Conservation (phyloP, 805 yeast species). For the Sporopachydermia quercuum region DNA sequence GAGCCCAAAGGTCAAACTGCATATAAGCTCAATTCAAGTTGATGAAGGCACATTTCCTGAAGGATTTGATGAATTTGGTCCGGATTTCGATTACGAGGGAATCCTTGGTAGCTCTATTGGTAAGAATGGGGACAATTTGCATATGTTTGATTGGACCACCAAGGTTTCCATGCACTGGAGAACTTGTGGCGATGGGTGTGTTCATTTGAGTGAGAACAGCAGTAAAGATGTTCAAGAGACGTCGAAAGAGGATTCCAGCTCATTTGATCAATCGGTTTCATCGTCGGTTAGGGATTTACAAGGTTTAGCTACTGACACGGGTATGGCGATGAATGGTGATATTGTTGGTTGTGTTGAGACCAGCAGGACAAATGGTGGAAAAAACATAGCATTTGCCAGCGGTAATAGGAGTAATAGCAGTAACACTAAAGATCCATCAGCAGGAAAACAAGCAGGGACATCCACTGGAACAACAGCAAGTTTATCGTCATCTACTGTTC, state of each 20-base stretch:
- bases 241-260: too few species aligned
- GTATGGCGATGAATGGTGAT: neutral
- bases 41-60: neutral
- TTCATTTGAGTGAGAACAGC: neutral
- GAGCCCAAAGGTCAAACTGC: neutral
- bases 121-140: neutral
- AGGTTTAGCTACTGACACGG: neutral
- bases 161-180: neutral
- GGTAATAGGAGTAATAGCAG: too few species aligned
- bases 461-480: neutral
- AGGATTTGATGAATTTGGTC: too few species aligned
- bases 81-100: too few species aligned
- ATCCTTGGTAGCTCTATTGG: neutral
- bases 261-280: too few species aligned
- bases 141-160: neutral
- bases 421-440: too few species aligned
- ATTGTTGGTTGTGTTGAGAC: too few species aligned
- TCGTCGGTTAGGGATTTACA: neutral
- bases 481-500: constrained; percentile 1
- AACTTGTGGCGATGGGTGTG: constrained; percentile 1
- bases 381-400: too few species aligned
- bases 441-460: neutral
- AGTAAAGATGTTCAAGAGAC: neutral
- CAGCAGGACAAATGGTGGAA: too few species aligned
- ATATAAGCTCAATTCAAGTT: neutral